A percentile compares a stretch with the other conserved stretches of the same genome.
phyloP scores from a whole-genome alignment of 805 yeast genomes.

The Wickerhamiella australiensis region DNA sequence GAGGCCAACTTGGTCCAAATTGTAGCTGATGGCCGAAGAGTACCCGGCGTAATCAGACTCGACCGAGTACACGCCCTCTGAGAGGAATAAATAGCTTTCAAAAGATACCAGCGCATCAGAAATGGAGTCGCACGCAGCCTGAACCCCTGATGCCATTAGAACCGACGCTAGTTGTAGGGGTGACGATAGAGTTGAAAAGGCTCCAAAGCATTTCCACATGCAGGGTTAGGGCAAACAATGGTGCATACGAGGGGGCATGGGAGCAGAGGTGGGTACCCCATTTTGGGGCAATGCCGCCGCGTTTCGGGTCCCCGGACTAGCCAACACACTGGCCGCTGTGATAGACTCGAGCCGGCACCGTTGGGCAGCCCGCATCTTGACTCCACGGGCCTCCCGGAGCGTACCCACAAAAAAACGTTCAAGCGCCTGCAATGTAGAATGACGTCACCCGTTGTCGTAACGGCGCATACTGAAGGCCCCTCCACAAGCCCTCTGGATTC shows the following conservation, averaged over 20 bases:
- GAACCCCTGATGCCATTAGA: not conserved
- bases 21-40: not conserved
- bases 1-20: not conserved
- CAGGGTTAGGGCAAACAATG: not conserved
- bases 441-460: not conserved
- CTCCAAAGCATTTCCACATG: not conserved
- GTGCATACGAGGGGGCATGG: no score
- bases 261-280: no score
- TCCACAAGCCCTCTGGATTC: no score
- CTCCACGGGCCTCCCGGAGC: no score
- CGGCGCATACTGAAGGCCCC: not conserved
- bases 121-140: not conserved
- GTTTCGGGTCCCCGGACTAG: no score
- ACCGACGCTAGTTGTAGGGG: not conserved
- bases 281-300: no score
- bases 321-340: no score
- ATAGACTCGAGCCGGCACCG: no score
- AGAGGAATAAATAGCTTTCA: not conserved
- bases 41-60: not conserved
- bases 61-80: not conserved
- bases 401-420: not conserved
- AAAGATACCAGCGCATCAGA: not conserved
- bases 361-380: no score
- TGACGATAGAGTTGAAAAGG: not conserved
- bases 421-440: not conserved